Evolutionary conservation across 1,284 basidiomycete species (phyloP).

Genomic region (Erythrobasidium hasegawianum): DNA sequence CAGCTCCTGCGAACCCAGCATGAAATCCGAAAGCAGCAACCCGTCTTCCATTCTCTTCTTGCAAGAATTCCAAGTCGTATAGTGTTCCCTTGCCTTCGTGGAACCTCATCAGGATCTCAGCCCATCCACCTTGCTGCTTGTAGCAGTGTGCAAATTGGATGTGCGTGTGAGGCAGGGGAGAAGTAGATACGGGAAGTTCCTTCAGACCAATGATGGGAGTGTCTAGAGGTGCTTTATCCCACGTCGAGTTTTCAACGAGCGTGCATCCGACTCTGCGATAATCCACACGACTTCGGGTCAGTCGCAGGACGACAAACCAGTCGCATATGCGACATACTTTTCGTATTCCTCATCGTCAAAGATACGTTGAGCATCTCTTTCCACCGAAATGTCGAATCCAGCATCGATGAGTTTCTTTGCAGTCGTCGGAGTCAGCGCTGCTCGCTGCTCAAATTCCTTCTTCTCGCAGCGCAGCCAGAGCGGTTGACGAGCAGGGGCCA

Average conservation of each 20-base stretch:
- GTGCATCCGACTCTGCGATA: conserved; percentile 73
- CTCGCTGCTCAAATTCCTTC: conserved; percentile 87
- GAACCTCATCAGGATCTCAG: conserved; percentile 81
- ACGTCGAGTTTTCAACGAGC: conserved; percentile 83
- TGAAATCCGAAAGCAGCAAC: conserved; percentile 99
- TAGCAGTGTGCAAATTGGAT: conserved; percentile 99
- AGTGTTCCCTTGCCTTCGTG: conserved; percentile 74
- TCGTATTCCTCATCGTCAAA: conserved; percentile 93
- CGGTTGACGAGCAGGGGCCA: conserved; percentile 31
- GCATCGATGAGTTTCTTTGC: conserved; percentile 84
- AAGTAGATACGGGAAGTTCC: conserved; percentile 78
- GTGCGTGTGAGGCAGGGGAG: conserved; percentile 85
- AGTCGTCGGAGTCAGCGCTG: conserved; percentile 89
- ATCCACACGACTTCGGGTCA: conserved; percentile 4
- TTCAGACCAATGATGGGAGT: conserved; percentile 93
- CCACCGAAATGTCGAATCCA: conserved; percentile 87
- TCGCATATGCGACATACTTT: conserved; percentile 75
- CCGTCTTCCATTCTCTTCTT: conserved; percentile 75
- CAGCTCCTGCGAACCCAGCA: conserved; percentile 96
- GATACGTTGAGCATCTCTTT: conserved; percentile 90
- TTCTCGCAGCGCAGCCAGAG: conserved; percentile 77
- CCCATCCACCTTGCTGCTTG: conserved; percentile 95
- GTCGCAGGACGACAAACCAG: conserved; percentile 11
- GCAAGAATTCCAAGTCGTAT: conserved; percentile 96
- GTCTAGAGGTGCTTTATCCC: conserved; percentile 71